A percentile compares a stretch with the other conserved stretches of the same genome.
phyloP scores from a whole-genome alignment of 805 yeast species.

The Naumovozyma castellii region DNA sequence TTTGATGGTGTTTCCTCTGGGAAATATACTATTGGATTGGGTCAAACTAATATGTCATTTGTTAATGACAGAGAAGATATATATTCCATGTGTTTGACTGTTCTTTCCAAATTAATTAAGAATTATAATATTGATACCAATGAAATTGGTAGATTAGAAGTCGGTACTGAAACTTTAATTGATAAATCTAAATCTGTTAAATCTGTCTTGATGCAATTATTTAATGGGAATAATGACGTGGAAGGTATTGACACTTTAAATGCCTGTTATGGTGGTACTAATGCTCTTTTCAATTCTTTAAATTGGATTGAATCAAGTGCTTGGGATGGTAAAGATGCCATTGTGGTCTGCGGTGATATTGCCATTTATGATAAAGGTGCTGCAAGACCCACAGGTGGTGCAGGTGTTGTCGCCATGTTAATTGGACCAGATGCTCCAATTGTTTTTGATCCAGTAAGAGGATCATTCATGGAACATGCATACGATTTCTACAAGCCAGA shows the following conservation, averaged over 20 bases:
- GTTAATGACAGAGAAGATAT: slow-evolving; percentile 97
- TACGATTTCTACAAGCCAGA: slow-evolving; percentile 98
- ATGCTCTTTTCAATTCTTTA: slow-evolving; percentile 83
- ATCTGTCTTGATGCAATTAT: slow-evolving; percentile 88
- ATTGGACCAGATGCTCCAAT: slow-evolving; percentile 98
- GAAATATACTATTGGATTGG: slow-evolving; percentile 95
- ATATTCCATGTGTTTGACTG: slow-evolving; percentile 92
- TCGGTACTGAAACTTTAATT: slow-evolving; percentile 93
- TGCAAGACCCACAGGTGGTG: slow-evolving; percentile 99
- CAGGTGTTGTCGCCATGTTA: slow-evolving; percentile 88
- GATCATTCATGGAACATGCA: slow-evolving; percentile 91
- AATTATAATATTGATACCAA: slow-evolving; percentile 76
- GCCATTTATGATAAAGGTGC: slow-evolving; percentile 96
- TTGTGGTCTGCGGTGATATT: slow-evolving; percentile 95
- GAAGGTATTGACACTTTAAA: slow-evolving; percentile 95
- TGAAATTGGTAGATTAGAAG: slow-evolving; percentile 88
- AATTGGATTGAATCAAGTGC: slow-evolving; percentile 94
- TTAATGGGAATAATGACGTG: slow-evolving; percentile 74
- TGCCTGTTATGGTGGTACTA: slow-evolving; percentile 98
- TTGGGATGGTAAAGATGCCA: slow-evolving; percentile 98
- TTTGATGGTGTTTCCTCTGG: slow-evolving; percentile 84
- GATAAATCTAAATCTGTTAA: slow-evolving; percentile 97
- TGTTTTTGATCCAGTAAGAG: slow-evolving; percentile 81
- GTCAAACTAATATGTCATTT: slow-evolving; percentile 96
- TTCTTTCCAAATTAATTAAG: slow-evolving; percentile 59